A percentile compares a stretch with the other conserved stretches of the same genome.
Evolutionary conservation across 2,329 filamentous ascomycete genomes (phyloP).

Genomic region (Ploettnerulaceae sp.): DNA sequence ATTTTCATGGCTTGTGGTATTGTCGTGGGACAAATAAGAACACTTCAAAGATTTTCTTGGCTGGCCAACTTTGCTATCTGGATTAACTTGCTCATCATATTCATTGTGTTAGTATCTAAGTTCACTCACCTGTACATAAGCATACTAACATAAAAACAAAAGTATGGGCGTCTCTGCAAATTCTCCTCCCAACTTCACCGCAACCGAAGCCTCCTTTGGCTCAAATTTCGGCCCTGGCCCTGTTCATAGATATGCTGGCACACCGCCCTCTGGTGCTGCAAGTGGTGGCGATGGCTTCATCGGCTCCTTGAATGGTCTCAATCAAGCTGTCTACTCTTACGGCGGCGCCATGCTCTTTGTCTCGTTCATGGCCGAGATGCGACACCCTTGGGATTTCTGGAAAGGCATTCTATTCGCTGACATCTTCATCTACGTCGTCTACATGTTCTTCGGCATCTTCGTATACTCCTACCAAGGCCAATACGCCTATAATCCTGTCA

Average conservation of each 20-base stretch:
- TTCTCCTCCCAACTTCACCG: slow-evolving; percentile 44
- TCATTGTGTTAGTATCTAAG: slow-evolving; percentile 40
- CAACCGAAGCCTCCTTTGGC: slow-evolving; percentile 32
- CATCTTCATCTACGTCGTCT: slow-evolving; percentile 43
- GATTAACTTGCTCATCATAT: slow-evolving; percentile 50
- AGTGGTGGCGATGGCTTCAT: slow-evolving; percentile 41
- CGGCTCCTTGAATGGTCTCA: slow-evolving; percentile 46
- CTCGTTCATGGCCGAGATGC: slow-evolving; percentile 53
- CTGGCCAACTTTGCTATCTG: slow-evolving; percentile 52
- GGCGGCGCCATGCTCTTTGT: slow-evolving; percentile 55
- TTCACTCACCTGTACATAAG: background rate
- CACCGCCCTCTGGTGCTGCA: slow-evolving; percentile 40
- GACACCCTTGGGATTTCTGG: slow-evolving; percentile 44
- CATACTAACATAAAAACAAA: too few relatives aligned
- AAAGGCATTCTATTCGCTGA: slow-evolving; percentile 43
- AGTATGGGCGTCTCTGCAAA: slow-evolving; percentile 47
- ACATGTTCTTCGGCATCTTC: slow-evolving; percentile 44
- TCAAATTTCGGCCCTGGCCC: slow-evolving; percentile 29
- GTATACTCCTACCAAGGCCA: slow-evolving; percentile 46
- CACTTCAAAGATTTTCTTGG: slow-evolving; percentile 49
- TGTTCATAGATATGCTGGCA: slow-evolving; percentile 34
- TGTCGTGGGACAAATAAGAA: slow-evolving; percentile 50
- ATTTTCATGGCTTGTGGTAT: slow-evolving; percentile 48
- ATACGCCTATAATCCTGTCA: slow-evolving; percentile 38
- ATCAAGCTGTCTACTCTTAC: slow-evolving; percentile 52